Conservation (phyloP, 106 monocot genomes). For the Cymbidium sinense region DNA sequence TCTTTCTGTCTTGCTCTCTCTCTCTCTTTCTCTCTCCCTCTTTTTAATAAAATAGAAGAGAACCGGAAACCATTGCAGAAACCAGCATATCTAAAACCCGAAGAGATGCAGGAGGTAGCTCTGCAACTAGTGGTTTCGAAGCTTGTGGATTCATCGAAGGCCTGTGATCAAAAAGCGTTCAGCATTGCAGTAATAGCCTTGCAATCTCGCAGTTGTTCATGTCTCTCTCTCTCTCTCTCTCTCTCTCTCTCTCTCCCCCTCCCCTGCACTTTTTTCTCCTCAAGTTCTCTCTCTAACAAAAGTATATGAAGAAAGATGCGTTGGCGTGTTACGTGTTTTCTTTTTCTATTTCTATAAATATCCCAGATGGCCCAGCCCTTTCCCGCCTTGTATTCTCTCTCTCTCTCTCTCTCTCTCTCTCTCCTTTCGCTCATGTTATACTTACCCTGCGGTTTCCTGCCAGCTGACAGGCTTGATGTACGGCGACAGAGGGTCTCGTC, state of each 20-base stretch:
- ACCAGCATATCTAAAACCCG: background rate
- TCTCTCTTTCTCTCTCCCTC: background rate
- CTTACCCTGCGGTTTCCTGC: slow-evolving; percentile 14
- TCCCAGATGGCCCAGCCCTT: background rate
- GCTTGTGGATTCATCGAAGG: background rate
- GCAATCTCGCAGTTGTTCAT: too few relatives aligned
- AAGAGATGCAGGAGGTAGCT: background rate
- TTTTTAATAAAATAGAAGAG: background rate
- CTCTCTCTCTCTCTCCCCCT: too few relatives aligned
- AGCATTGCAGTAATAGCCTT: too few relatives aligned
- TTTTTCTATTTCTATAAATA: background rate
- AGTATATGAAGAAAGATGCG: background rate
- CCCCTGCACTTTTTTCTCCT: too few relatives aligned
- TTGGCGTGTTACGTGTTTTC: background rate
- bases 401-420: background rate
- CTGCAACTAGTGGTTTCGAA: background rate
- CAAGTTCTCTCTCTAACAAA: background rate
- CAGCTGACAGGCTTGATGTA: slow-evolving; percentile 23
- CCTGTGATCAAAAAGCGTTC: too few relatives aligned
- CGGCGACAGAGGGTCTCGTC: slow-evolving; percentile 20
- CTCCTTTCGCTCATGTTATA: background rate
- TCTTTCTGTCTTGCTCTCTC: background rate
- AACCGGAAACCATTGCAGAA: background rate
- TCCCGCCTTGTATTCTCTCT: background rate
- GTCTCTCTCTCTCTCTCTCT: too few relatives aligned